Conservation (phyloP, 1,139 yeast species). For the Geotrichum fermentans region DNA sequence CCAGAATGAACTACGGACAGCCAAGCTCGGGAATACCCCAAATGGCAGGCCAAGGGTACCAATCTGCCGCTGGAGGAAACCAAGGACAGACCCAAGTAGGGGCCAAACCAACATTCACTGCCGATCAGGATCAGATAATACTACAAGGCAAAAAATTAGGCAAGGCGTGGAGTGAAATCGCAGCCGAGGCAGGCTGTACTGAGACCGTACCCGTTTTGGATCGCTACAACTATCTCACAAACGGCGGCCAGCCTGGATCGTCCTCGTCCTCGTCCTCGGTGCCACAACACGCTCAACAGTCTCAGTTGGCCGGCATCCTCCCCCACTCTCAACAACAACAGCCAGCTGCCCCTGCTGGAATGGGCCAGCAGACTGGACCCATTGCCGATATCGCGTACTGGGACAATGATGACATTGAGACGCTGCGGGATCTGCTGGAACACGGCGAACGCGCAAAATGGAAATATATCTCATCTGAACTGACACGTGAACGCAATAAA, state of each 20-base stretch:
- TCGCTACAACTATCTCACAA: slow-evolving; percentile 10
- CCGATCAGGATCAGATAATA: slow-evolving; percentile 12
- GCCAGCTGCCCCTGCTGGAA: background rate
- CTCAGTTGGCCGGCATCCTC: background rate
- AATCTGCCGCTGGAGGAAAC: too few relatives aligned
- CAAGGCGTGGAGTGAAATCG: slow-evolving; percentile 15
- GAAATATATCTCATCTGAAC: slow-evolving; percentile 40
- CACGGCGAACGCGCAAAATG: slow-evolving; percentile 43
- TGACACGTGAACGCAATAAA: slow-evolving; percentile 33
- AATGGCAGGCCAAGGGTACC: too few relatives aligned
- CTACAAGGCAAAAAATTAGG: slow-evolving; percentile 14
- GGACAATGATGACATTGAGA: slow-evolving; percentile 37
- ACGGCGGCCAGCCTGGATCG: background rate
- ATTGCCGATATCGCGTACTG: slow-evolving; percentile 25
- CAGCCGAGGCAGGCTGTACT: slow-evolving; percentile 8
- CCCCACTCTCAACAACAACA: background rate
- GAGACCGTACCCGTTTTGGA: background rate
- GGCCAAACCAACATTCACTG: slow-evolving; percentile 13
- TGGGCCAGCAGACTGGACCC: too few relatives aligned
- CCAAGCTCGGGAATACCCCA: too few relatives aligned
- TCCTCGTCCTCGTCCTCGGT: too few relatives aligned
- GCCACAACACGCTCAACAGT: too few relatives aligned
- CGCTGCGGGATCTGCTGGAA: slow-evolving; percentile 37
- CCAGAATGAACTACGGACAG: too few relatives aligned
- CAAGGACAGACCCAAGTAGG: too few relatives aligned